phyloP scores from a whole-genome alignment of 2,329 filamentous ascomycete species.

The Pseudogymnoascus sp. region DNA sequence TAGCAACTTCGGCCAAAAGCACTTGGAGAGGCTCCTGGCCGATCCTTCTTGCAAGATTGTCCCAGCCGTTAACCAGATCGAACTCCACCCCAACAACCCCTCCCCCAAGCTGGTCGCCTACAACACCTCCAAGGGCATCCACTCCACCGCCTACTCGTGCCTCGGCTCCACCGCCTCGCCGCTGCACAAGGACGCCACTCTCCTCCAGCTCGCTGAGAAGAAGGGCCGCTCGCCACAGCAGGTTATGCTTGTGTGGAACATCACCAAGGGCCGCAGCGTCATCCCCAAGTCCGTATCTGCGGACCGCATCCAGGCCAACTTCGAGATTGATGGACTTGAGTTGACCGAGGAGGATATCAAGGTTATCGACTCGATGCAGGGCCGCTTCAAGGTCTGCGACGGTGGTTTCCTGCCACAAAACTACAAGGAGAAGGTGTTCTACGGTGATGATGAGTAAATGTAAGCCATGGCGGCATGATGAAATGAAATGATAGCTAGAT shows the following conservation, averaged over 20 bases:
- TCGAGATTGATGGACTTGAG: conserved; percentile 34
- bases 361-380: conserved; percentile 2
- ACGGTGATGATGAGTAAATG: neutral
- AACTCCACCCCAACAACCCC: conserved; percentile 73
- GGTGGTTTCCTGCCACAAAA: neutral
- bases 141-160: conserved; percentile 67
- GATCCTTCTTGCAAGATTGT: conserved; percentile 54
- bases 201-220: conserved; percentile 53
- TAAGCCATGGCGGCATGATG: neutral
- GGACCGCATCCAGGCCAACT: conserved; percentile 68
- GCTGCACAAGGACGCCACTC: conserved; percentile 57
- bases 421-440: neutral
- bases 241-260: conserved; percentile 71
- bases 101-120: conserved; percentile 72
- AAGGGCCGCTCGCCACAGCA: conserved; percentile 68
- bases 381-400: neutral
- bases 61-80: conserved; percentile 72
- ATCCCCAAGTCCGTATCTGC: conserved; percentile 79
- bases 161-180: conserved; percentile 65
- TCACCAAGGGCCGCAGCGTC: conserved; percentile 73
- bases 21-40: conserved; percentile 69
- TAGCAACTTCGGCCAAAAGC: conserved; percentile 76
- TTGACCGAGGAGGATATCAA: conserved; percentile 5
- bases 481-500: neutral
- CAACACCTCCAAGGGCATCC: conserved; percentile 65